Base-by-base conservation (phyloP, 768 basidiomycete species). In the Podaxis sp. region DNA sequence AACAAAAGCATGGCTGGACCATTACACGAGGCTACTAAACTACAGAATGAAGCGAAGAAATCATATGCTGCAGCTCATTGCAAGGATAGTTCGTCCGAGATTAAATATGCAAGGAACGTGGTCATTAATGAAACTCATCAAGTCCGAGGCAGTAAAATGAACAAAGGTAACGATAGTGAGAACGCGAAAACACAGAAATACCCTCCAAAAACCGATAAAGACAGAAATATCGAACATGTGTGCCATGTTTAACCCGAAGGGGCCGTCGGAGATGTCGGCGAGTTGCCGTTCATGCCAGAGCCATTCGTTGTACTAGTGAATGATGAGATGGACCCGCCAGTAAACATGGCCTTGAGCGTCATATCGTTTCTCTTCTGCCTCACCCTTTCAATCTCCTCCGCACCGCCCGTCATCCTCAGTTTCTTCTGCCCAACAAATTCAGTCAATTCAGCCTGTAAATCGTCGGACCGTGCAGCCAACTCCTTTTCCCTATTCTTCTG, bases 381-480 rank as follows among this genome's bases (percentile, higher is more conserved):
- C 67, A 96, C 82, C 61, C 96, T 82, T 77, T 99, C 96, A 24
- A 79, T 84, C 77, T 96, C 94, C 74, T 96, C 93, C 24, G 93
- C 90, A 13, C 95, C 96, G 28, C 96, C 96, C 17, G 96, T 99
- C 91, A 95, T 90, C 81, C 87, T 93, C 73, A 99, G 76, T 78
- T 90, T 95, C 81, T 91, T 91, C 64, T 87, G 86, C 3, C 78
- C 82, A 57, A 99, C 95, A 75, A 99, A 98, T 3, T 91, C 93
- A 50, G 77, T 75, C 67, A 99, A 71, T 78, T 99, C 96, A 13
- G 82, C 80, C 67, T 93, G 85, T 74, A 98, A 87, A 67, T 93
- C 94, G 73, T 97, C 94, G 49, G 89, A 83, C 62, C 85, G 82
- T 53, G 73, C 80, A 22, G 87, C 87, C 20, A 89, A 76, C 73